Base-by-base conservation (phyloP, 768 basidiomycete genomes). In the Lactifluus pinguis region DNA sequence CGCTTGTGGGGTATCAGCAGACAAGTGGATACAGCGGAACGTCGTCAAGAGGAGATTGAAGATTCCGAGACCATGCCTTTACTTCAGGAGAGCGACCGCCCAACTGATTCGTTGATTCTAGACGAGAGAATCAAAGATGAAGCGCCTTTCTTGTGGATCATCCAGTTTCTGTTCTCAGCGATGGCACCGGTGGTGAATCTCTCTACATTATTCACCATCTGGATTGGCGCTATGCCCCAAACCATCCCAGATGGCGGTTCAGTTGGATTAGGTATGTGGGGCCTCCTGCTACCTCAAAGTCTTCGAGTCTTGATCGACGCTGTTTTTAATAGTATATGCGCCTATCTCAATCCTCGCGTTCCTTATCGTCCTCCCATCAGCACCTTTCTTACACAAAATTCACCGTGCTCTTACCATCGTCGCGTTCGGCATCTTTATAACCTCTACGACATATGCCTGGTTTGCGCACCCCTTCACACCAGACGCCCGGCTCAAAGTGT, bases 401-500 rank as follows among this genome's bases (percentile, higher is more conserved):
- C 80, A 77, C 53, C 72, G 70, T 32, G 69, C 59, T 58, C 66
- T 81, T 32, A 75, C 74, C 6, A 11, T 72, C 17, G 39, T 73
- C 39, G 67, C 77, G 9, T 57, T 81, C 25, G 39, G 75, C 9
- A 45, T 81, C 6, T 79, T 84, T 63, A 51, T 68, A 5, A 54
- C 61, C 6, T 70, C 69, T 61, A 79, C 79, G 0, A 55, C 72
- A 13, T 83, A 77, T 66, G 69, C 72, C 54, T 75, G 77, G 69
- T 58, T 77, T 6, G 73, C 70, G 7, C 83, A 83, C 72, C 89
- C 89, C 0, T 91, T 92, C 74, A 60, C 80, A 15, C 71, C 75
- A 44, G 70, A 78, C 21, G 70, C 79, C 5, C 88, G 87, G 0
- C 72, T 90, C 67, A 89, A 88, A 64, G 72, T 89, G 1, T 88